Conservation (phyloP, 306 rosid species). For the Hippophae tibetana region DNA sequence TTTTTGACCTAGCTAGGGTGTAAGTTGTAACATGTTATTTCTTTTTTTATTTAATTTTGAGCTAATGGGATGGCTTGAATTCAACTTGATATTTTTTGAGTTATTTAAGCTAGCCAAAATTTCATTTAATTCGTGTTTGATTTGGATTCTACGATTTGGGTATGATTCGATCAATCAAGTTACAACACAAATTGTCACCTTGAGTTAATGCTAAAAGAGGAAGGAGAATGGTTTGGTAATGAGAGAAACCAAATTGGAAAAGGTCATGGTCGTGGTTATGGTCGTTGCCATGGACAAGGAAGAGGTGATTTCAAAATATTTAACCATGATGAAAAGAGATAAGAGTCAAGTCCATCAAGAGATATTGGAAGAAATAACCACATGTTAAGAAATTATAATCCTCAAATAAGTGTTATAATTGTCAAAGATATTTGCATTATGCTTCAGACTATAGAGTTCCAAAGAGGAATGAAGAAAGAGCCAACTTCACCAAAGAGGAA, state of each 20-base stretch:
- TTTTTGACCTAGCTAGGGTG: too few species aligned
- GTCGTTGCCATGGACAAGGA: background rate
- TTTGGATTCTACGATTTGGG: too few species aligned
- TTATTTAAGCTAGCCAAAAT: too few species aligned
- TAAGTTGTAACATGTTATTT: too few species aligned
- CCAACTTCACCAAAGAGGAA: background rate
- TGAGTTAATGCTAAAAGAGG: too few species aligned
- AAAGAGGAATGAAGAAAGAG: background rate
- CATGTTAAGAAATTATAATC: background rate
- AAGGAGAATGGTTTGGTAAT: background rate
- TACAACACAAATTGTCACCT: too few species aligned
- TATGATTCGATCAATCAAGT: too few species aligned
- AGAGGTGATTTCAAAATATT: background rate
- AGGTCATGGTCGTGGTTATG: background rate
- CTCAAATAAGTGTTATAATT: background rate
- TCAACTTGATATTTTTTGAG: too few species aligned
- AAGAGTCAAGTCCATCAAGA: background rate
- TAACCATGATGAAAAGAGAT: background rate
- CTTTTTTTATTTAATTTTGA: too few species aligned
- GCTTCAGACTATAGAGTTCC: background rate
- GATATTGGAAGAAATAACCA: background rate
- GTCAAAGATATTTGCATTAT: conserved; percentile 1
- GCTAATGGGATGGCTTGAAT: too few species aligned
- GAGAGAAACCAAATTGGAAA: background rate
- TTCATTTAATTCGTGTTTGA: too few species aligned